Percentiles rank a stretch among this genome's conserved stretches.
Conservation (phyloP, 2,329 filamentous ascomycete genomes). For the Botrytis squamosa region DNA sequence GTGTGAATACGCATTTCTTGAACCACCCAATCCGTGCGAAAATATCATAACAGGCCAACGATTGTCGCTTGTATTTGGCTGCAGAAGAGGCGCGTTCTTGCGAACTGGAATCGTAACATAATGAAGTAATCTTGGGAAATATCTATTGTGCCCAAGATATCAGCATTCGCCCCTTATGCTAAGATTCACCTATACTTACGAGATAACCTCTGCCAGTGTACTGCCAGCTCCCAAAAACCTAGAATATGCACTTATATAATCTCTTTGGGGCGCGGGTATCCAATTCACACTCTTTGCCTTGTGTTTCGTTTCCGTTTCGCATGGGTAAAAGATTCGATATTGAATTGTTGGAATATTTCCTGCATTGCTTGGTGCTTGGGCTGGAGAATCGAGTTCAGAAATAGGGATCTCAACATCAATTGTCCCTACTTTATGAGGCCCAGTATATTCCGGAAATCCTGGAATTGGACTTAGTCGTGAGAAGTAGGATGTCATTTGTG, state of each 20-base stretch:
- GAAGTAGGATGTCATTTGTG: conserved; percentile 36
- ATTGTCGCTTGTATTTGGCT: conserved; percentile 43
- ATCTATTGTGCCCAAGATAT: conserved; percentile 44
- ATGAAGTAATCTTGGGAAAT: conserved; percentile 68
- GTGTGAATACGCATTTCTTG: conserved; percentile 82
- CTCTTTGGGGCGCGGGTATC: conserved; percentile 74
- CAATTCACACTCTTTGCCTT: conserved; percentile 60
- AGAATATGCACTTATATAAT: conserved; percentile 72
- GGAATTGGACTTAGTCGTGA: conserved; percentile 66
- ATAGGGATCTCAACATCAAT: conserved; percentile 78
- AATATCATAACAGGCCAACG: conserved; percentile 83
- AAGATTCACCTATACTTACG: conserved; percentile 46
- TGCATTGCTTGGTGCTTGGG: conserved; percentile 47
- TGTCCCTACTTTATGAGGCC: conserved; percentile 75
- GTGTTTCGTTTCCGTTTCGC: conserved; percentile 44
- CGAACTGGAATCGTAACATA: conserved; percentile 71
- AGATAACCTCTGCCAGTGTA: conserved; percentile 57
- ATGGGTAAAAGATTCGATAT: conserved; percentile 81
- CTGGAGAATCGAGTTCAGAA: conserved; percentile 54
- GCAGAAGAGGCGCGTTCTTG: conserved; percentile 66
- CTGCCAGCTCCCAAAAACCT: conserved; percentile 69
- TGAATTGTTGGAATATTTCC: conserved; percentile 68
- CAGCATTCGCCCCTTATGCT: not conserved
- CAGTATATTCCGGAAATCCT: conserved; percentile 71
- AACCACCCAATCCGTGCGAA: conserved; percentile 80